These are phyloP conservation scores for Calonectria pteridis DNA, from an alignment of 2,329 filamentous ascomycete species.

Conservation along the genomic window DNA sequence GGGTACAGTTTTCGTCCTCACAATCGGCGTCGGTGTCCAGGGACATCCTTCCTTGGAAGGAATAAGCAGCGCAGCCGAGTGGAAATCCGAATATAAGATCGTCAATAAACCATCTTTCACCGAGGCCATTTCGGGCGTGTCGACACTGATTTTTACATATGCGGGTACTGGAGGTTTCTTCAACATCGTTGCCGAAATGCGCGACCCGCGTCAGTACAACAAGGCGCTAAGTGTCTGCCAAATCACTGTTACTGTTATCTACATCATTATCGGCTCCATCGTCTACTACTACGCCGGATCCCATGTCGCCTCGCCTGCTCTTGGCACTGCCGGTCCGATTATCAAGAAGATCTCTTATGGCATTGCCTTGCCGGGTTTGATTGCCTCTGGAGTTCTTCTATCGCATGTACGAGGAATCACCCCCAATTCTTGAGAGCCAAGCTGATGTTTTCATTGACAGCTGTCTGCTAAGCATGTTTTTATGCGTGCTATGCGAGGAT, in stretches of 20 bases:
- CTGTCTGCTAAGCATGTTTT: constrained; percentile 43
- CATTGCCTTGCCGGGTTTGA: constrained; percentile 44
- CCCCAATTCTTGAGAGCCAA: background rate
- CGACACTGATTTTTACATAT: constrained; percentile 51
- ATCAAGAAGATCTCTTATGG: constrained; percentile 60
- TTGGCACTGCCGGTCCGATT: constrained; percentile 55
- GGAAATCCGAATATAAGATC: constrained; percentile 46
- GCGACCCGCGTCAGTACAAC: constrained; percentile 43
- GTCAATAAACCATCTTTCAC: constrained; percentile 46
- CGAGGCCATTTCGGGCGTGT: constrained; percentile 46
- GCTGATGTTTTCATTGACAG: background rate
- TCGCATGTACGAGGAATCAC: constrained; percentile 37
- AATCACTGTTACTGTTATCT: constrained; percentile 46
- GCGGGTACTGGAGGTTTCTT: constrained; percentile 51
- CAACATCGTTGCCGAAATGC: constrained; percentile 48
- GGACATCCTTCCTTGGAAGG: constrained; percentile 41
- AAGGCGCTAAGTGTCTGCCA: constrained; percentile 41
- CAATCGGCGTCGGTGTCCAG: constrained; percentile 46
- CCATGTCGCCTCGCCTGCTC: constrained; percentile 58
- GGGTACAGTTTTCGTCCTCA: constrained; percentile 36
- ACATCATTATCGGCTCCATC: constrained; percentile 48
- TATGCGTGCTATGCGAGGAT: constrained; percentile 42
- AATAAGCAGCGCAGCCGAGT: constrained; percentile 36
- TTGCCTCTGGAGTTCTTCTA: constrained; percentile 38
- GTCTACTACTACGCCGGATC: constrained; percentile 61